Evolutionary conservation across 2,329 filamentous ascomycete species (phyloP).

Genomic region (Fusarium setosum): DNA sequence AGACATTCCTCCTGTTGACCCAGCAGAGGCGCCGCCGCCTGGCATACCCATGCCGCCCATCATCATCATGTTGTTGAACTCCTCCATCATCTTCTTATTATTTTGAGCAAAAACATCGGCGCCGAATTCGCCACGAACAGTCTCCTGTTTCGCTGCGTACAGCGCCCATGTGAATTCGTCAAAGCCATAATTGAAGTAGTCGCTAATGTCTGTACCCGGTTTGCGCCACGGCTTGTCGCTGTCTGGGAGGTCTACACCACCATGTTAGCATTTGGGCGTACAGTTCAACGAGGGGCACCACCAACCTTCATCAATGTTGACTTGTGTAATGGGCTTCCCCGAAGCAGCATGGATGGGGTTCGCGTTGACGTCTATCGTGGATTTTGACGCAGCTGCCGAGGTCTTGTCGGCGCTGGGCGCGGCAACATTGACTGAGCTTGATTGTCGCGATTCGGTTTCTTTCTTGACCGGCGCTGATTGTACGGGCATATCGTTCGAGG

Average conservation of each 20-base stretch:
- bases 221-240: slow-evolving; percentile 96
- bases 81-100: slow-evolving; percentile 83
- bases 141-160: slow-evolving; percentile 90
- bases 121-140: slow-evolving; percentile 79
- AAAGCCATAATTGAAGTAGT: slow-evolving; percentile 99
- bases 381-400: slow-evolving; percentile 77
- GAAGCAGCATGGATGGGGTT: slow-evolving; percentile 82
- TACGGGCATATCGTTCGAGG: slow-evolving; percentile 61
- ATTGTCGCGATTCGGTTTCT: slow-evolving; percentile 53
- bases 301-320: slow-evolving; percentile 77
- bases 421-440: slow-evolving; percentile 45
- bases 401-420: slow-evolving; percentile 63
- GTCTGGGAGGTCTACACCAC: slow-evolving; percentile 69
- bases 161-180: slow-evolving; percentile 98
- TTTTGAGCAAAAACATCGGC: slow-evolving; percentile 71
- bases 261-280: slow-evolving; percentile 5
- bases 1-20: slow-evolving; percentile 55
- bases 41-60: slow-evolving; percentile 61
- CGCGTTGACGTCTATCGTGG: slow-evolving; percentile 85
- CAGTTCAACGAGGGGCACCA: neutral
- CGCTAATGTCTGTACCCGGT: slow-evolving; percentile 92
- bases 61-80: slow-evolving; percentile 77
- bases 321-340: slow-evolving; percentile 83
- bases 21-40: slow-evolving; percentile 48
- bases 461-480: slow-evolving; percentile 61